Evolutionary conservation across 352 stramenopile species (phyloP).

Genomic region (Pythium periplocum): DNA sequence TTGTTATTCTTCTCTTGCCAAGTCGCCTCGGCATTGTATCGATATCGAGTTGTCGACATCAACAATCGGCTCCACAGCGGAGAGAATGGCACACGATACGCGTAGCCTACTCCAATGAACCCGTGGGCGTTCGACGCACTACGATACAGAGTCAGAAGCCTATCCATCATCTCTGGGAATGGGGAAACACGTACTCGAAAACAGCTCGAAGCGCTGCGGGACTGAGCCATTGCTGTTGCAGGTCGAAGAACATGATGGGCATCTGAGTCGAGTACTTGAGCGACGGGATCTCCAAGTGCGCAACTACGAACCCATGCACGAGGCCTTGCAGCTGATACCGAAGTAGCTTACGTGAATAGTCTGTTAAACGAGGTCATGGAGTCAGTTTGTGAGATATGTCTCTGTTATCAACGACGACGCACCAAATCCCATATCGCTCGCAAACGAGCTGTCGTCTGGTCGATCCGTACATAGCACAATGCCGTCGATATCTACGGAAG

Average conservation of each 20-base stretch:
- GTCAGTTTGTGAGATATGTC: too few relatives aligned
- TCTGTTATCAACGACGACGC: background rate
- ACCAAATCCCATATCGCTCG: slow-evolving; percentile 34
- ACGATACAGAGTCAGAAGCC: too few relatives aligned
- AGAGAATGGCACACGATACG: slow-evolving; percentile 24
- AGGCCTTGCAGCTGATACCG: slow-evolving; percentile 39
- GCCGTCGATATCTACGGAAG: slow-evolving; percentile 27
- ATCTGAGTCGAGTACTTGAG: slow-evolving; percentile 16
- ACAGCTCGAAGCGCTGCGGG: slow-evolving; percentile 45
- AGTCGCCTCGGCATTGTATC: background rate
- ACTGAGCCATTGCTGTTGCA: slow-evolving; percentile 37
- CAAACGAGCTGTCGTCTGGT: background rate
- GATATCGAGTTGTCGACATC: background rate
- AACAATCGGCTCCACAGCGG: slow-evolving; percentile 27
- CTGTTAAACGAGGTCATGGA: slow-evolving; percentile 9
- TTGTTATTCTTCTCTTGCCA: slow-evolving; percentile 5
- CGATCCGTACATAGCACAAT: slow-evolving; percentile 34
- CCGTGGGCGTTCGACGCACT: slow-evolving; percentile 20
- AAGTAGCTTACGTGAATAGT: slow-evolving; percentile 52
- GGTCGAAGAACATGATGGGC: slow-evolving; percentile 33
- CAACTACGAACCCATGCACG: slow-evolving; percentile 19
- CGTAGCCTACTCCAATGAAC: slow-evolving; percentile 53
- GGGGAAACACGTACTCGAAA: slow-evolving; percentile 19
- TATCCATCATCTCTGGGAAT: background rate
- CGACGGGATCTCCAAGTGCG: slow-evolving; percentile 23